These are phyloP conservation scores for Lonicera japonica DNA, from an alignment of 129 eudicot genomes.

Conservation along the genomic window DNA sequence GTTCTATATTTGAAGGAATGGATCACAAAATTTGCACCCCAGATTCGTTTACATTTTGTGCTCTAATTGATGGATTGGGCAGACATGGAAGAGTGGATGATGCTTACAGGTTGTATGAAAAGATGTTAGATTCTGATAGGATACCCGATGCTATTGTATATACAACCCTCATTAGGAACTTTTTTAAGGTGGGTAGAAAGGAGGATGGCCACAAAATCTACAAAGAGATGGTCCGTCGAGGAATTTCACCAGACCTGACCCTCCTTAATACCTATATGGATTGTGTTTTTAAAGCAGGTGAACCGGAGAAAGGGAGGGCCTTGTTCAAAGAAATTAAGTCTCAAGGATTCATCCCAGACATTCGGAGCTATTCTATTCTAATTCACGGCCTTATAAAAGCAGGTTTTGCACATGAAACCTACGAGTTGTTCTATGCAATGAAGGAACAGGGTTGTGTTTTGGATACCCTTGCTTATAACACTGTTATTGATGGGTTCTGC, in stretches of 20 bases:
- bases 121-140: slow-evolving; percentile 57
- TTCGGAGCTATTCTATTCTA: slow-evolving; percentile 82
- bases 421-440: slow-evolving; percentile 55
- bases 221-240: slow-evolving; percentile 77
- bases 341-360: slow-evolving; percentile 59
- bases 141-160: slow-evolving; percentile 72
- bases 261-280: slow-evolving; percentile 92
- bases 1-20: slow-evolving; percentile 52
- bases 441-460: slow-evolving; percentile 74
- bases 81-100: slow-evolving; percentile 76
- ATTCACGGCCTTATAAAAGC: slow-evolving; percentile 84
- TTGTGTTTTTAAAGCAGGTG: slow-evolving; percentile 87
- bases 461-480: slow-evolving; percentile 88
- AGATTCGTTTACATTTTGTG: slow-evolving; percentile 61
- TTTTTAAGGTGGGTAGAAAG: slow-evolving; percentile 60
- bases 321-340: slow-evolving; percentile 73
- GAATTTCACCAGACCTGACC: slow-evolving; percentile 59
- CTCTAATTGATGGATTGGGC: slow-evolving; percentile 86
- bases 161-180: slow-evolving; percentile 72
- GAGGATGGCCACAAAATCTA: slow-evolving; percentile 92
- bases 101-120: slow-evolving; percentile 73
- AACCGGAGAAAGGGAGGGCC: slow-evolving; percentile 74
- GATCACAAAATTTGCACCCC: slow-evolving; percentile 73
- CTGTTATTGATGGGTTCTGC: slow-evolving; percentile 87
- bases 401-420: slow-evolving; percentile 71